Evolutionary conservation across 495 filamentous ascomycete species (phyloP).

Genomic region (Annulohypoxylon bovei): DNA sequence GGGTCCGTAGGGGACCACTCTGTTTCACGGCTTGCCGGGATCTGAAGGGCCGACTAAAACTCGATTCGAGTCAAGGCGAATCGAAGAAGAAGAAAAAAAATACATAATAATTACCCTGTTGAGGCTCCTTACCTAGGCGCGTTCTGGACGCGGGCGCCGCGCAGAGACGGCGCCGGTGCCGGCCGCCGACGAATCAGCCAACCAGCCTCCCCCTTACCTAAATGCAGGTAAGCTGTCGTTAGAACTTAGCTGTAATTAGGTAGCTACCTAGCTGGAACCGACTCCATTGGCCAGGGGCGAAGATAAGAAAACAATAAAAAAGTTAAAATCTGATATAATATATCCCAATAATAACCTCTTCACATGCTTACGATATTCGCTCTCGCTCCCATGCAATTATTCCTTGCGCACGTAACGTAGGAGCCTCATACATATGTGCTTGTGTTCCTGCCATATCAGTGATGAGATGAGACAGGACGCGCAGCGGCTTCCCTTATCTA

Average conservation of each 20-base stretch:
- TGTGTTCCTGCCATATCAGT: neutral
- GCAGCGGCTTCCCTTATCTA: constrained; percentile 35
- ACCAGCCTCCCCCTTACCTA: neutral
- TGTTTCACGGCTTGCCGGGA: constrained; percentile 11
- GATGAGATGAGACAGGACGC: neutral
- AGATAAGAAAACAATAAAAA: neutral
- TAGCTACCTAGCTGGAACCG: neutral
- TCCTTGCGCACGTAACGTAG: constrained; percentile 9
- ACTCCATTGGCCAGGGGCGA: neutral
- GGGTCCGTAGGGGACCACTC: constrained; percentile 4
- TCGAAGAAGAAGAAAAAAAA: neutral
- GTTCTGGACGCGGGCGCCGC: constrained; percentile 33
- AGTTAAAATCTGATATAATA: constrained; percentile 6
- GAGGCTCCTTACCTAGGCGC: constrained; percentile 36
- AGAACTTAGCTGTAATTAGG: neutral
- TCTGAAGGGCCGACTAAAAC: constrained; percentile 38
- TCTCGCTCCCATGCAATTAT: neutral
- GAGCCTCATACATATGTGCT: constrained; percentile 10
- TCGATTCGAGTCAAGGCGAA: constrained; percentile 1
- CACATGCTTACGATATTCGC: neutral
- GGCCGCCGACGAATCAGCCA: neutral
- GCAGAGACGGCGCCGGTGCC: constrained; percentile 20
- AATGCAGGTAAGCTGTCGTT: neutral
- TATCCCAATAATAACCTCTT: neutral
- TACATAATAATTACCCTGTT: constrained; percentile 36